These are phyloP conservation scores for Phialophora macrospora DNA, from an alignment of 2,329 filamentous ascomycete genomes.

Conservation along the genomic window DNA sequence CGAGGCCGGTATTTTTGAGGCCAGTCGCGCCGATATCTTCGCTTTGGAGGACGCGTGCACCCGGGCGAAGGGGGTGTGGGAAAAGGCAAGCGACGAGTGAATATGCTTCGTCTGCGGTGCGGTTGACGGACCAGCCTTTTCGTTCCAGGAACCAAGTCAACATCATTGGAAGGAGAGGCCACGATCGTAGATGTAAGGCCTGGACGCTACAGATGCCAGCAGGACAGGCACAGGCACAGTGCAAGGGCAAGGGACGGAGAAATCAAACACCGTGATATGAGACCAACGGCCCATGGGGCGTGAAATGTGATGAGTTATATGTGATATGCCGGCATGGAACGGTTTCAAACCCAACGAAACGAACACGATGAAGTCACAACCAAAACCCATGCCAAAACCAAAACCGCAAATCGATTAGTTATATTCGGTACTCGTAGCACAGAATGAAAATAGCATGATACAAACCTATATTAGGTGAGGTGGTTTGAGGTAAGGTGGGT, in stretches of 20 bases:
- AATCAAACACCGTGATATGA: neutral
- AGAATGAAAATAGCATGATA: too few species aligned
- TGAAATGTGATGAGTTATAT: too few species aligned
- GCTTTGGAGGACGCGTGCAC: conserved; percentile 36
- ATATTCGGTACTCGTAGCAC: too few species aligned
- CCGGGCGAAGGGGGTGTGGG: conserved; percentile 19
- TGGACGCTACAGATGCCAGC: neutral
- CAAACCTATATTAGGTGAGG: too few species aligned
- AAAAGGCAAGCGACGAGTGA: conserved; percentile 1
- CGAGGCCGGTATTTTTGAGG: conserved; percentile 18
- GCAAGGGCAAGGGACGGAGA: neutral
- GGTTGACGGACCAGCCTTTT: neutral
- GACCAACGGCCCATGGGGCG: neutral
- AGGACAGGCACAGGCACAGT: neutral
- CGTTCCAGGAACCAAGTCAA: neutral
- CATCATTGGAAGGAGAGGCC: neutral
- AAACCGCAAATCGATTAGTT: too few species aligned
- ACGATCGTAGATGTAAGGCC: neutral
- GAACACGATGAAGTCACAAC: too few species aligned
- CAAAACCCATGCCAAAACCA: too few species aligned
- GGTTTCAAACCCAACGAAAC: too few species aligned
- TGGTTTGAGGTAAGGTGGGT: too few species aligned
- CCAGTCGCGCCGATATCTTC: conserved; percentile 34
- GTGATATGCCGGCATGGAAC: too few species aligned
- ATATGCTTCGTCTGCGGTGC: neutral